A percentile compares a stretch with the other conserved stretches of the same genome.
phyloP scores from a whole-genome alignment of 495 filamentous ascomycete genomes.

The Daldinia loculata region DNA sequence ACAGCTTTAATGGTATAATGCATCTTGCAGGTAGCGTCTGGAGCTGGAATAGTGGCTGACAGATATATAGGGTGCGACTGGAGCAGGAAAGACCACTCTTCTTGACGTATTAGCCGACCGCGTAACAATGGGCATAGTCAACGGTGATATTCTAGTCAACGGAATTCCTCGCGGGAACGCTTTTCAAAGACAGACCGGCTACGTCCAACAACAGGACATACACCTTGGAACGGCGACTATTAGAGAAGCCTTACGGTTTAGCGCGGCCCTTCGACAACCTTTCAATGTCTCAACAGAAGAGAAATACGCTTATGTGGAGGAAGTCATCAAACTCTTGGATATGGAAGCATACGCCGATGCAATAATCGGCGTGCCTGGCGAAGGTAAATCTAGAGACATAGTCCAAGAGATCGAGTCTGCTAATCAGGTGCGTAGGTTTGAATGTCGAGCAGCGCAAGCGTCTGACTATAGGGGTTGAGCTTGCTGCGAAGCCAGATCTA shows the following conservation, averaged over 20 bases:
- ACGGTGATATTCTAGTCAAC: conserved; percentile 79
- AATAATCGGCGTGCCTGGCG: conserved; percentile 72
- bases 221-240: conserved; percentile 80
- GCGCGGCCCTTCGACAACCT: conserved; percentile 75
- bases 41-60: neutral
- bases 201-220: conserved; percentile 91
- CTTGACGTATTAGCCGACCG: conserved; percentile 79
- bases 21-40: conserved; percentile 42
- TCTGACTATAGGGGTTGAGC: conserved; percentile 86
- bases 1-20: conserved; percentile 83
- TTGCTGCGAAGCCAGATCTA: conserved; percentile 85
- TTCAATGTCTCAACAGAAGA: conserved; percentile 63
- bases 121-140: conserved; percentile 83
- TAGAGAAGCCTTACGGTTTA: conserved; percentile 74
- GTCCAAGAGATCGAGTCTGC: neutral
- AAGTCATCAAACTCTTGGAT: conserved; percentile 76
- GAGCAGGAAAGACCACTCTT: conserved; percentile 77
- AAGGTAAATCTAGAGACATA: conserved; percentile 42
- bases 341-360: conserved; percentile 79
- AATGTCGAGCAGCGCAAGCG: conserved; percentile 82
- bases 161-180: conserved; percentile 70
- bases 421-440: conserved; percentile 60
- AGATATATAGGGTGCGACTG: conserved; percentile 66
- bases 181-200: conserved; percentile 86
- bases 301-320: conserved; percentile 76